Conservation (phyloP, 495 filamentous ascomycete genomes). For the Penicillium daleae region DNA sequence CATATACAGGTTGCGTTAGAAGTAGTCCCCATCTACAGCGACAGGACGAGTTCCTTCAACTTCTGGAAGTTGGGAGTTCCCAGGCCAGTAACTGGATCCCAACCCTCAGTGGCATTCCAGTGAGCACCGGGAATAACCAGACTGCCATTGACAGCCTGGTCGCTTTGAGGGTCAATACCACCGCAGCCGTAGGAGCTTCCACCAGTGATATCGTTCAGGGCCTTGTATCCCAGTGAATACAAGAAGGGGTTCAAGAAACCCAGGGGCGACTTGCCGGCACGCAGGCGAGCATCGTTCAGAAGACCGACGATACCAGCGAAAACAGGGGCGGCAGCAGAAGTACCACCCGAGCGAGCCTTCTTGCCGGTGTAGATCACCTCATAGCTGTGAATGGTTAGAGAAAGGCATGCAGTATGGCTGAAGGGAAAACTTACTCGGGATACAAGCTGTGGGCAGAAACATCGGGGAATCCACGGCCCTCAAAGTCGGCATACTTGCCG, state of each 20-base stretch:
- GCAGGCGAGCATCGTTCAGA: conserved; percentile 55
- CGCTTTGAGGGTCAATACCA: conserved; percentile 35
- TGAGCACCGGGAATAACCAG: conserved; percentile 35
- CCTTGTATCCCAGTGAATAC: conserved; percentile 37
- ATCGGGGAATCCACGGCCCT: conserved; percentile 73
- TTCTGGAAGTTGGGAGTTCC: conserved; percentile 48
- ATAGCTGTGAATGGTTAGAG: conserved; percentile 22
- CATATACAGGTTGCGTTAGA: neutral
- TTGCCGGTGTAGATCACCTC: conserved; percentile 36
- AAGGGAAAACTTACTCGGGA: conserved; percentile 37
- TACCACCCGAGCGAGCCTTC: conserved; percentile 45
- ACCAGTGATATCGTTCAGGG: conserved; percentile 37
- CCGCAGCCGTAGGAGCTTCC: conserved; percentile 36
- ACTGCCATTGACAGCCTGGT: conserved; percentile 25
- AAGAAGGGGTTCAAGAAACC: conserved; percentile 61
- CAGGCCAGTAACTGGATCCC: conserved; percentile 54
- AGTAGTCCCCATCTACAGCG: conserved; percentile 12
- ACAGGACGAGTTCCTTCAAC: conserved; percentile 39
- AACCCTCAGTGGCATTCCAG: conserved; percentile 46
- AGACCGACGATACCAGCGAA: conserved; percentile 53
- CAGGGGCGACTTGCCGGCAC: conserved; percentile 47
- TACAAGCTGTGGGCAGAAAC: conserved; percentile 56
- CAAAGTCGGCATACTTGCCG: conserved; percentile 53
- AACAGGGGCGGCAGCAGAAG: conserved; percentile 54
- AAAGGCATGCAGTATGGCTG: too few relatives aligned